Evolutionary conservation across 1,284 basidiomycete genomes (phyloP), one percentile per base, ranked within the genome.

Genomic region (Mycosarcoma mackinlayi): DNA sequence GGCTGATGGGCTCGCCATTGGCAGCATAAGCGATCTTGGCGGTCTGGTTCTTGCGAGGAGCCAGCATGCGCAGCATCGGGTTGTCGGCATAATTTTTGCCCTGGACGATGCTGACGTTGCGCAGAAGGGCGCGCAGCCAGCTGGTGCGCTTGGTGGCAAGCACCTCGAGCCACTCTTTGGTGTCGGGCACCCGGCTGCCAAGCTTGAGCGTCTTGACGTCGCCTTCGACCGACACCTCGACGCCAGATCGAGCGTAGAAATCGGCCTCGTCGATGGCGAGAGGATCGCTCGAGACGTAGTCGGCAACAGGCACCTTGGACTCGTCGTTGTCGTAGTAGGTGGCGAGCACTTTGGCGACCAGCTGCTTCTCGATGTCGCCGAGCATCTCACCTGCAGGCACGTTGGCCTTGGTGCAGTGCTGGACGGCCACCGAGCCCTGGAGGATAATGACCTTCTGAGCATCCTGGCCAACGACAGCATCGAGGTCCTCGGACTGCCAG

Each of bases 401-500:
- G 78, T 98, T 92, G 84, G 93, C 95, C 78, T 90, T 86, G 47
- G 86, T 90, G 16, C 92, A 89, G 84, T 93, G 90, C 84, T 92
- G 93, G 67, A 89, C 93, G 2, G 95, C 94, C 51, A 98, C 91
- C 11, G 96, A 95, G 27, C 96, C 95, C 84, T 97, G 94, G 47
- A 98, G 88, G 78, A 98, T 96, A 83, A 93, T 96, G 34, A 98
- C 94, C 75, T 96, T 91, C 84, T 98, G 92, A 28, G 95, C 92
- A 46, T 79, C 77, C 85, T 94, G 93, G 84, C 97, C 96, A 77
- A 98, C 94, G 37, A 98, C 93, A 14, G 94, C 95, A 72, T 98
- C 95, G 75, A 98, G 93, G 83, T 99, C 95, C 84, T 98, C 96
- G 6, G 94, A 91, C 41, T 93, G 92, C 95, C 95, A 98, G 6